Conservation (phyloP, 257 asterid species). For the Paulownia fortunei region DNA sequence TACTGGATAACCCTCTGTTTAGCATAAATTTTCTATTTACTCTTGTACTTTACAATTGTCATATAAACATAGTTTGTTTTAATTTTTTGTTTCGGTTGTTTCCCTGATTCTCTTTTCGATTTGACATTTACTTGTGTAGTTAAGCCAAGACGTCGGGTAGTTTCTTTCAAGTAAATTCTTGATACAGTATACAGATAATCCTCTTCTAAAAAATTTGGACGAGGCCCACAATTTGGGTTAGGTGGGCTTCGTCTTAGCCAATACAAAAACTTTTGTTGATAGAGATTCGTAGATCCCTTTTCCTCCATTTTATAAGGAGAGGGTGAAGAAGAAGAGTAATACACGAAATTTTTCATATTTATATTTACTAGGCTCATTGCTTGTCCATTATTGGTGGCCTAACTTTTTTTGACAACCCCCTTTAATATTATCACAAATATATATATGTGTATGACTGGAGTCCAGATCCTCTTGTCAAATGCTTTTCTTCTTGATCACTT, state of each 20-base stretch:
- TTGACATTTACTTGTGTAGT: constrained; percentile 4
- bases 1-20: not conserved
- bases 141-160: constrained; percentile 14
- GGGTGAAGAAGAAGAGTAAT: constrained; percentile 27
- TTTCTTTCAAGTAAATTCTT: constrained; percentile 9
- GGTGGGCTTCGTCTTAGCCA: constrained; percentile 60
- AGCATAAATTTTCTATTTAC: not conserved
- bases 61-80: not conserved
- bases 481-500: constrained; percentile 79
- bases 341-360: constrained; percentile 21
- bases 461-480: constrained; percentile 53
- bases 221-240: constrained; percentile 52
- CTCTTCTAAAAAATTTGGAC: constrained; percentile 14
- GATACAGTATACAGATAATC: constrained; percentile 10
- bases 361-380: constrained; percentile 36
- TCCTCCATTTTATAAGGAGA: constrained; percentile 37
- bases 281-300: constrained; percentile 39
- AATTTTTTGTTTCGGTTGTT: not conserved
- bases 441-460: constrained; percentile 46
- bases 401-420: constrained; percentile 42
- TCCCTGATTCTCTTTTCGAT: not conserved
- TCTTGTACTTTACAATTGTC: constrained; percentile 12
- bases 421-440: constrained; percentile 1
- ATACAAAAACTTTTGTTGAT: constrained; percentile 4
- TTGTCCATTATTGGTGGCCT: constrained; percentile 60